Evolutionary conservation across 371 early-diverging fungal genomes (phyloP).

Genomic region (Mucor sp.): DNA sequence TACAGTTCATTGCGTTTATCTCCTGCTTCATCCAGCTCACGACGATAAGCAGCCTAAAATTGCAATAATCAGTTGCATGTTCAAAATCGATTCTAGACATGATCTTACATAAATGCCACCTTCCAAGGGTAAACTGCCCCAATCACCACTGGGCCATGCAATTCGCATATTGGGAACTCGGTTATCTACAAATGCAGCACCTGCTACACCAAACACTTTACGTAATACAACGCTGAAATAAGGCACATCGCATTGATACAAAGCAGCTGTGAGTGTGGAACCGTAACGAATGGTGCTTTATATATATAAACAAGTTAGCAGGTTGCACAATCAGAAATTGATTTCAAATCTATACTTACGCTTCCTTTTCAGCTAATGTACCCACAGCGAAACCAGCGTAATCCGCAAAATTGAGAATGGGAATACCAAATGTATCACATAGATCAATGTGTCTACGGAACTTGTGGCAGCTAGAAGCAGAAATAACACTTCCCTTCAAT

Average conservation of each 20-base stretch:
- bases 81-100: neutral
- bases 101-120: conserved; percentile 36
- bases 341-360: conserved; percentile 27
- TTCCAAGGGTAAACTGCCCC: conserved; percentile 50
- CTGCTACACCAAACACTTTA: conserved; percentile 54
- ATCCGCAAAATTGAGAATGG: conserved; percentile 48
- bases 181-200: conserved; percentile 53
- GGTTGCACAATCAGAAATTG: neutral
- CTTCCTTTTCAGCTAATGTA: conserved; percentile 48
- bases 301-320: neutral
- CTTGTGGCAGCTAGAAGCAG: conserved; percentile 39
- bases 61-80: neutral
- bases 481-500: conserved; percentile 39
- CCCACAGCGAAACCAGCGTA: conserved; percentile 53
- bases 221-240: conserved; percentile 48
- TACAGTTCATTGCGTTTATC: conserved; percentile 47
- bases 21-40: conserved; percentile 46
- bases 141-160: conserved; percentile 50
- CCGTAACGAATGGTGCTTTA: conserved; percentile 47
- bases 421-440: conserved; percentile 48
- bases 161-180: conserved; percentile 46
- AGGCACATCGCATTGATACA: conserved; percentile 51
- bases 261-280: conserved; percentile 44
- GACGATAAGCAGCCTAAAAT: conserved; percentile 42
- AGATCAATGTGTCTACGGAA: conserved; percentile 50